Evolutionary conservation across 352 stramenopile genomes (phyloP).

Genomic region (Phytopythium montanum): DNA sequence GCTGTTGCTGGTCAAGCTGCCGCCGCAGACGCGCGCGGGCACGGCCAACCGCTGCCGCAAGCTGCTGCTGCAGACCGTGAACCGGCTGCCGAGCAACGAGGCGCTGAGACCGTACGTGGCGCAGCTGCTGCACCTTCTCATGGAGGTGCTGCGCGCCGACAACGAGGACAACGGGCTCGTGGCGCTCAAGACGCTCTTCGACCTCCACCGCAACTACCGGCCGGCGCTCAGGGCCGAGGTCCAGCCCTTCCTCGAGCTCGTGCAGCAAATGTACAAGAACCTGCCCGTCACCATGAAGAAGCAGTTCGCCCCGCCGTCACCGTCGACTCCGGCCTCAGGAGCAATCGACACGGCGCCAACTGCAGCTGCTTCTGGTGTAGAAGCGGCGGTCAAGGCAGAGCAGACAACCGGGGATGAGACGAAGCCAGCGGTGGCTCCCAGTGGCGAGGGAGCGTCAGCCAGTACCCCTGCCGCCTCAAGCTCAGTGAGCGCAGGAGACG

Average conservation of each 20-base stretch:
- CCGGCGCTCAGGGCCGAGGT: slow-evolving; percentile 89
- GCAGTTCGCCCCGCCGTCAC: slow-evolving; percentile 64
- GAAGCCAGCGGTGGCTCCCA: not conserved
- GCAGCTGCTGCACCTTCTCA: slow-evolving; percentile 89
- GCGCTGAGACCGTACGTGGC: slow-evolving; percentile 92
- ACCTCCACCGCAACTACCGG: slow-evolving; percentile 96
- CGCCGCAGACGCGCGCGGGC: slow-evolving; percentile 73
- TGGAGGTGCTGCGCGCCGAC: slow-evolving; percentile 93
- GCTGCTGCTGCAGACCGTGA: slow-evolving; percentile 93
- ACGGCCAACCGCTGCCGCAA: slow-evolving; percentile 89
- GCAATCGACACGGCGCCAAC: not conserved
- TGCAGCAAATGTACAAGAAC: slow-evolving; percentile 91
- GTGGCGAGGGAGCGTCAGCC: not conserved
- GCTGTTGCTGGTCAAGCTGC: slow-evolving; percentile 74
- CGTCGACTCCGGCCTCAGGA: slow-evolving; percentile 13
- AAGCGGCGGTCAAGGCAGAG: not conserved
- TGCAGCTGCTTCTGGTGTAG: not conserved
- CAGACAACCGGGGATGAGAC: not conserved
- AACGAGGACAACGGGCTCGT: slow-evolving; percentile 97
- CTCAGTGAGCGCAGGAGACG: slow-evolving; percentile 1
- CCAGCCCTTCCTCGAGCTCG: slow-evolving; percentile 83
- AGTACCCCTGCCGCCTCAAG: not conserved
- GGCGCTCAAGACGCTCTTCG: slow-evolving; percentile 95
- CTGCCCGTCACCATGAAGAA: slow-evolving; percentile 80
- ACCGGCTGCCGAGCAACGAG: slow-evolving; percentile 94